Evolutionary conservation across 1,284 basidiomycete genomes (phyloP).

Genomic region (Apiotrichum gracile): DNA sequence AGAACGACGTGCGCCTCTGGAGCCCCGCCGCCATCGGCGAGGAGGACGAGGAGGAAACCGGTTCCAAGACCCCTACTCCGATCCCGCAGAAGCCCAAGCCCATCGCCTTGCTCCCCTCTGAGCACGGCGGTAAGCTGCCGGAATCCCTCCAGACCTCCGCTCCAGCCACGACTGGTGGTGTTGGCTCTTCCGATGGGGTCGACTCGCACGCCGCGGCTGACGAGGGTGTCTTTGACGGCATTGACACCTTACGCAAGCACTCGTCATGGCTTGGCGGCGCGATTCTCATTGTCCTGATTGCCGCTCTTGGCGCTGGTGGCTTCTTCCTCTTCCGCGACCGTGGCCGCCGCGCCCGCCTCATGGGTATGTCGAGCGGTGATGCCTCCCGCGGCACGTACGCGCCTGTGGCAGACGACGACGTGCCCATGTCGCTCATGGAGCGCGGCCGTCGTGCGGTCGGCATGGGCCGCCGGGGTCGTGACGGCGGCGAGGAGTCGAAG

Average conservation of each 20-base stretch:
- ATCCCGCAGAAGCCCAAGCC: slow-evolving; percentile 68
- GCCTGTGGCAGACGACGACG: slow-evolving; percentile 61
- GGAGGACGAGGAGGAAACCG: slow-evolving; percentile 46
- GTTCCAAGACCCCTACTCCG: slow-evolving; percentile 46
- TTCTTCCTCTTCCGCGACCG: slow-evolving; percentile 56
- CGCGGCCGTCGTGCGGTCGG: slow-evolving; percentile 34
- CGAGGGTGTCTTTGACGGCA: slow-evolving; percentile 78
- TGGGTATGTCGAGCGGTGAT: slow-evolving; percentile 30
- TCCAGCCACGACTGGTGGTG: not conserved
- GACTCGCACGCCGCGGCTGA: slow-evolving; percentile 49
- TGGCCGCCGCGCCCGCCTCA: slow-evolving; percentile 39
- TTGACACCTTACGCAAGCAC: slow-evolving; percentile 66
- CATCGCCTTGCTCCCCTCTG: slow-evolving; percentile 75
- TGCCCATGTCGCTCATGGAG: slow-evolving; percentile 64
- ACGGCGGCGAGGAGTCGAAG: slow-evolving; percentile 50
- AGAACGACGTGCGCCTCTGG: slow-evolving; percentile 62
- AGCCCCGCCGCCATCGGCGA: slow-evolving; percentile 40
- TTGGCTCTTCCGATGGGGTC: slow-evolving; percentile 20
- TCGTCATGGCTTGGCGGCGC: slow-evolving; percentile 83
- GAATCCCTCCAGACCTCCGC: not conserved
- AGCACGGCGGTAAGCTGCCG: slow-evolving; percentile 59
- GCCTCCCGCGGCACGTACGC: slow-evolving; percentile 57
- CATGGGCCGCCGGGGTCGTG: slow-evolving; percentile 36
- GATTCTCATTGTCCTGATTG: slow-evolving; percentile 61
- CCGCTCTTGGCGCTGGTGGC: slow-evolving; percentile 58